A percentile compares a stretch with the other conserved stretches of the same genome.
phyloP scores from a whole-genome alignment of 2,329 filamentous ascomycete genomes.

The Metarhizium robertsii region DNA sequence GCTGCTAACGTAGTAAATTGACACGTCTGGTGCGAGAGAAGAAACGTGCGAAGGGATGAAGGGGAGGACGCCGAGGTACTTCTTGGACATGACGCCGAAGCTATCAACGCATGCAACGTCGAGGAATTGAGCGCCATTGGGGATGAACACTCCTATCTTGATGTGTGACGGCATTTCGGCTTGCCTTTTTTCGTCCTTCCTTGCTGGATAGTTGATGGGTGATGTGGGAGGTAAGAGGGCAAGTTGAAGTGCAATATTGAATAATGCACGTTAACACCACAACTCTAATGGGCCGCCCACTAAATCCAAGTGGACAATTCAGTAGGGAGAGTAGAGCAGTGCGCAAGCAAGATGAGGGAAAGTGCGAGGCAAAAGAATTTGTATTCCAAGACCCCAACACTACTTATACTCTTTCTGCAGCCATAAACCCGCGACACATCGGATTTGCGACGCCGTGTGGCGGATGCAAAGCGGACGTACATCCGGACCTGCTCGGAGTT shows the following conservation, averaged over 20 bases:
- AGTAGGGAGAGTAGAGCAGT: too few species aligned
- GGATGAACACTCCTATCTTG: constrained; percentile 42
- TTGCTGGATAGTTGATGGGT: background rate
- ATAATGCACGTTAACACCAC: too few species aligned
- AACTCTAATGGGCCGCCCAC: too few species aligned
- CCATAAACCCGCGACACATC: background rate
- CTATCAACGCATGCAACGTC: constrained; percentile 42
- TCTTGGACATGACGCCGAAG: constrained; percentile 34
- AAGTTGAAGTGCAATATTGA: too few species aligned
- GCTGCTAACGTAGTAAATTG: constrained; percentile 37
- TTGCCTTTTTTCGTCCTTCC: background rate
- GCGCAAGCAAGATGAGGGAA: too few species aligned
- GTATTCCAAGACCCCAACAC: too few species aligned
- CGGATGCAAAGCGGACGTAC: background rate
- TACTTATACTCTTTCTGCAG: background rate
- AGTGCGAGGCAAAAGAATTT: too few species aligned
- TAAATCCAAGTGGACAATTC: too few species aligned
- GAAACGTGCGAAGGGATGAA: constrained; percentile 26
- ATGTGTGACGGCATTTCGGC: constrained; percentile 16
- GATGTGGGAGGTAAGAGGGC: background rate
- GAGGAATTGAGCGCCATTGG: constrained; percentile 35
- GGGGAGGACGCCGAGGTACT: constrained; percentile 29
- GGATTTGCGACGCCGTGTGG: background rate
- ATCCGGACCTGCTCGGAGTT: constrained; percentile 6
- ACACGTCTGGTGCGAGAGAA: constrained; percentile 31